phyloP scores from a whole-genome alignment of 345 rosid genomes.

The Brassica incana region DNA sequence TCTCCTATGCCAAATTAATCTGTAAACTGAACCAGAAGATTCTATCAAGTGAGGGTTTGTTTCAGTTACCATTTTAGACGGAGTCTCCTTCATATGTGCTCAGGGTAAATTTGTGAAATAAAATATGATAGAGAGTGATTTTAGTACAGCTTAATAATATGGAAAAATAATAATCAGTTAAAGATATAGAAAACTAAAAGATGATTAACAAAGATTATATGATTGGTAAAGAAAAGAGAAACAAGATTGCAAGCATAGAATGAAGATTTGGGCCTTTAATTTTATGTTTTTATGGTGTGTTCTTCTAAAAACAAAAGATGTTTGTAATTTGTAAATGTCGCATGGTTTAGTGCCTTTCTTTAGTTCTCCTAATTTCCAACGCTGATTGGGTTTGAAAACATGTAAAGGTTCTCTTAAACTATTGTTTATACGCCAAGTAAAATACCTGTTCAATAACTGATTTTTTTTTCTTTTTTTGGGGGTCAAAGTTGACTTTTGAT shows the following conservation, averaged over 20 bases:
- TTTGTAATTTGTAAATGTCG: background rate
- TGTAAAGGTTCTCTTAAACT: background rate
- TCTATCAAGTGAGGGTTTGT: background rate
- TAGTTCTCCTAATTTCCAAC: too few relatives aligned
- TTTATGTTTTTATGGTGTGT: background rate
- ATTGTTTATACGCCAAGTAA: background rate
- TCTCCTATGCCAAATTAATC: background rate
- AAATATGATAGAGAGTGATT: background rate
- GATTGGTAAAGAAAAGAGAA: background rate
- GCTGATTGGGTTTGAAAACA: background rate
- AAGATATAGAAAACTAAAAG: background rate
- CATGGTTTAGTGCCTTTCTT: background rate
- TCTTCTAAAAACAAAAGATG: background rate
- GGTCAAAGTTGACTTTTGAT: background rate
- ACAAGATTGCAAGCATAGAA: background rate
- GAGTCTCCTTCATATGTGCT: background rate
- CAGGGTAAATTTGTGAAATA: background rate
- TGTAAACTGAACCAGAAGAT: background rate
- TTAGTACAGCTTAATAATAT: slow-evolving; percentile 15
- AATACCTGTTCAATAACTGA: background rate
- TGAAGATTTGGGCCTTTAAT: background rate
- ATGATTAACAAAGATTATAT: background rate
- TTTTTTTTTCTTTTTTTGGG: background rate
- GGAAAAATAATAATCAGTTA: slow-evolving; percentile 22
- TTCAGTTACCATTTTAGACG: background rate